These are phyloP conservation scores for Cutaneotrichosporon sp. DNA, from an alignment of 1,284 basidiomycete genomes.

Conservation along the genomic window DNA sequence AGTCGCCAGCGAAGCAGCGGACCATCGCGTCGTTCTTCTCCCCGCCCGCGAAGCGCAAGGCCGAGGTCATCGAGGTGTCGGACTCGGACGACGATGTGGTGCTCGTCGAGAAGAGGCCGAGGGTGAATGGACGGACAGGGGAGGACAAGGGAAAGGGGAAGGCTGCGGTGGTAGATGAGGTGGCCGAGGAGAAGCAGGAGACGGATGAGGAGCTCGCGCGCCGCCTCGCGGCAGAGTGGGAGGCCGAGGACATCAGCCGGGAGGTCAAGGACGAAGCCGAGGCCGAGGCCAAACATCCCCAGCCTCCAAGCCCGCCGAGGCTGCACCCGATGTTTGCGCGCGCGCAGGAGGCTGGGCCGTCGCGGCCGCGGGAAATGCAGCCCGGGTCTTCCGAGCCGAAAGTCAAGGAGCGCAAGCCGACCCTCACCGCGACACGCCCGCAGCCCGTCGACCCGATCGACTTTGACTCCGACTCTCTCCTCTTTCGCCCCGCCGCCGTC, in stretches of 20 bases:
- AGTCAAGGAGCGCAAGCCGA: not conserved
- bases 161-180: too few relatives aligned
- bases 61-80: constrained; percentile 33
- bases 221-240: constrained; percentile 34
- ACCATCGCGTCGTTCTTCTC: constrained; percentile 47
- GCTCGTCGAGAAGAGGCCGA: not conserved
- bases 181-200: constrained; percentile 9
- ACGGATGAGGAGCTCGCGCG: constrained; percentile 35
- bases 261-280: constrained; percentile 1
- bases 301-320: constrained; percentile 2
- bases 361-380: not conserved
- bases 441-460: constrained; percentile 47
- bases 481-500: constrained; percentile 55
- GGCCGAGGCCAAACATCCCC: not conserved
- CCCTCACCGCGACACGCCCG: constrained; percentile 28
- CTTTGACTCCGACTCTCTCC: constrained; percentile 53
- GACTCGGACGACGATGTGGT: constrained; percentile 39
- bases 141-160: too few relatives aligned
- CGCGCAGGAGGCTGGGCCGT: not conserved
- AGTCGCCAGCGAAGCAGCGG: constrained; percentile 23
- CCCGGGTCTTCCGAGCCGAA: not conserved
- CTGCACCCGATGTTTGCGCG: constrained; percentile 29
- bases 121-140: not conserved
- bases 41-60: constrained; percentile 29
- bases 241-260: constrained; percentile 9